phyloP scores from a whole-genome alignment of 768 basidiomycete genomes.

The Termitomyces titanicus region DNA sequence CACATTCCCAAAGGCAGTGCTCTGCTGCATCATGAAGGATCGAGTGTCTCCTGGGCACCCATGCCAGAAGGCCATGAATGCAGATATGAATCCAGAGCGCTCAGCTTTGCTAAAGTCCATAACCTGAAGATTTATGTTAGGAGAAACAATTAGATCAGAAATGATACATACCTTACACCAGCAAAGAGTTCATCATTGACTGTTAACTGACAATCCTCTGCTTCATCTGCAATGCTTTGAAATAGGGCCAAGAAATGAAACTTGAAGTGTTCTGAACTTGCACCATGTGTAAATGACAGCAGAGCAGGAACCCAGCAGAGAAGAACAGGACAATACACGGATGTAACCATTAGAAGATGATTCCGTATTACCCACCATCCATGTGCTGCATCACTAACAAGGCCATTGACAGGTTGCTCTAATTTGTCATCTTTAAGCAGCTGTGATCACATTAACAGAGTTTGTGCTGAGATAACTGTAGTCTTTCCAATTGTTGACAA shows the following conservation, averaged over 20 bases:
- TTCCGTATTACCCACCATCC: conserved; percentile 27
- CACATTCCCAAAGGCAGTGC: conserved; percentile 23
- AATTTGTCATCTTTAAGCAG: conserved; percentile 18
- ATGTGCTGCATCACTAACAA: conserved; percentile 34
- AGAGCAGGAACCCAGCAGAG: conserved; percentile 30
- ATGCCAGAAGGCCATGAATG: conserved; percentile 14
- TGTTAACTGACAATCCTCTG: conserved; percentile 4
- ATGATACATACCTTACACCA: neutral
- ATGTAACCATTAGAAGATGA: conserved; percentile 28
- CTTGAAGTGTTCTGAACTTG: conserved; percentile 25
- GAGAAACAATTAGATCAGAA: too few relatives aligned
- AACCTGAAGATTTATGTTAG: neutral
- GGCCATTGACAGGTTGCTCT: conserved; percentile 25
- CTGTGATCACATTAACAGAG: conserved; percentile 24
- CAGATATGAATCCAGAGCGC: neutral
- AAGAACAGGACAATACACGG: conserved; percentile 23
- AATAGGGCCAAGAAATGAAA: conserved; percentile 28
- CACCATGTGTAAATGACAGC: conserved; percentile 31
- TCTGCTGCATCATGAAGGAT: conserved; percentile 9
- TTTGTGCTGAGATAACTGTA: conserved; percentile 25
- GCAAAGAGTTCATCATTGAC: conserved; percentile 1
- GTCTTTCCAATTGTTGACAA: conserved; percentile 10
- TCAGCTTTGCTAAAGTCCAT: conserved; percentile 12
- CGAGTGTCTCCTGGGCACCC: neutral
- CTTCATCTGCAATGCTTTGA: conserved; percentile 22